Conservation (phyloP, 352 stramenopile genomes). For the Phytopythium sindhum region DNA sequence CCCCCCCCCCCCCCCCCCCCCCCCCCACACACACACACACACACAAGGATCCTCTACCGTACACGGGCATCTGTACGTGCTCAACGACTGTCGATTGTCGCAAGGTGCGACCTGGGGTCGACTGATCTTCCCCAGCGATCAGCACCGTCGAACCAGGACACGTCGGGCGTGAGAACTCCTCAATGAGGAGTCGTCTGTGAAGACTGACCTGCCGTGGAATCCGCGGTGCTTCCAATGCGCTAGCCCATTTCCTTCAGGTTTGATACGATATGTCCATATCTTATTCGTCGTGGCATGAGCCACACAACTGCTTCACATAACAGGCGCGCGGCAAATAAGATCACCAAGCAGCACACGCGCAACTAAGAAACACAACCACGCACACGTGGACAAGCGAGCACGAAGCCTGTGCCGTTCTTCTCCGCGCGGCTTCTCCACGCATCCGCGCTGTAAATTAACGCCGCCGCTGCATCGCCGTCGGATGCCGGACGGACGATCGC, state of each 20-base stretch:
- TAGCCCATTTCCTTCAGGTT: neutral
- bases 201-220: no score
- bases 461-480: neutral
- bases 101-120: neutral
- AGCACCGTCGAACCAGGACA: neutral
- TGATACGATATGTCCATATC: neutral
- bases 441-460: conserved; percentile 4
- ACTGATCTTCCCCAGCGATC: neutral
- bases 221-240: neutral
- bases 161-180: no score
- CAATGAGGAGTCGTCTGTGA: no score
- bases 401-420: neutral
- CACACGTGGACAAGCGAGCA: neutral
- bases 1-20: no score
- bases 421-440: neutral
- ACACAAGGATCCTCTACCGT: no score
- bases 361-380: neutral
- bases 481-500: neutral
- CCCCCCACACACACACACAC: no score
- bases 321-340: neutral
- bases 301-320: no score
- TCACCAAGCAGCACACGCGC: neutral
- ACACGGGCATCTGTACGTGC: no score
- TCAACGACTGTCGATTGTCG: neutral
- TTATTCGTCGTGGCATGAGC: neutral